These are phyloP conservation scores for Botrytis porri DNA, from an alignment of 2,329 filamentous ascomycete genomes.

Conservation along the genomic window DNA sequence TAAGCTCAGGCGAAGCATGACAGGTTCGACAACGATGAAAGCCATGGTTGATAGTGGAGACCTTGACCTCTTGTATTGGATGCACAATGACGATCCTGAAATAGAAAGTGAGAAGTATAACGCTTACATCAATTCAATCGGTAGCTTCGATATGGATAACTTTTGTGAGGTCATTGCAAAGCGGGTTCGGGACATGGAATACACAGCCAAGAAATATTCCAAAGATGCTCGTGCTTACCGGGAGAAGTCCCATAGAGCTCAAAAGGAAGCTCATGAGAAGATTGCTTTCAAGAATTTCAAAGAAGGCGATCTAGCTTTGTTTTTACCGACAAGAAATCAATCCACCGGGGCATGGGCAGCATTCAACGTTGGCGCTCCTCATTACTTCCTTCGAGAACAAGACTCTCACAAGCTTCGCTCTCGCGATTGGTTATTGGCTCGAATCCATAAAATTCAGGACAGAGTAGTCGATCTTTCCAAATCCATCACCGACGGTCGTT, in stretches of 20 bases:
- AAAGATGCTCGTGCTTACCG: slow-evolving; percentile 83
- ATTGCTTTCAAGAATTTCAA: slow-evolving; percentile 96
- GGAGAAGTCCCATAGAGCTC: slow-evolving; percentile 76
- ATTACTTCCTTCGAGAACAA: slow-evolving; percentile 94
- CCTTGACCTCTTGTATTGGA: slow-evolving; percentile 77
- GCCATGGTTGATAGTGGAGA: slow-evolving; percentile 61
- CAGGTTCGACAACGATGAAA: slow-evolving; percentile 51
- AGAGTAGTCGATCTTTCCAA: slow-evolving; percentile 89
- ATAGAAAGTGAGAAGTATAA: slow-evolving; percentile 72
- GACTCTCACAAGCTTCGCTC: slow-evolving; percentile 80
- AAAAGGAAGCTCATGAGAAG: slow-evolving; percentile 89
- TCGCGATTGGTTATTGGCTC: slow-evolving; percentile 93
- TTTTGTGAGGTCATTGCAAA: slow-evolving; percentile 85
- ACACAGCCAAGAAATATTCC: slow-evolving; percentile 89
- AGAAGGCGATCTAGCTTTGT: slow-evolving; percentile 90
- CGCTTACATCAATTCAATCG: slow-evolving; percentile 69
- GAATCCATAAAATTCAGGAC: slow-evolving; percentile 88
- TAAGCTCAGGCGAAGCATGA: slow-evolving; percentile 51
- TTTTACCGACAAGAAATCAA: slow-evolving; percentile 91
- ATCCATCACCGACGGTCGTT: slow-evolving; percentile 53
- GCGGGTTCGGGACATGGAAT: slow-evolving; percentile 88
- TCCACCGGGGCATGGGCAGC: slow-evolving; percentile 94
- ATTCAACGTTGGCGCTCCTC: slow-evolving; percentile 95
- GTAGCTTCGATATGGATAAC: slow-evolving; percentile 76
- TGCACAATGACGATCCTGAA: slow-evolving; percentile 62